Percentiles rank a stretch among this genome's conserved stretches.
phyloP scores from a whole-genome alignment of 129 eudicot species.

The Tagetes erecta region DNA sequence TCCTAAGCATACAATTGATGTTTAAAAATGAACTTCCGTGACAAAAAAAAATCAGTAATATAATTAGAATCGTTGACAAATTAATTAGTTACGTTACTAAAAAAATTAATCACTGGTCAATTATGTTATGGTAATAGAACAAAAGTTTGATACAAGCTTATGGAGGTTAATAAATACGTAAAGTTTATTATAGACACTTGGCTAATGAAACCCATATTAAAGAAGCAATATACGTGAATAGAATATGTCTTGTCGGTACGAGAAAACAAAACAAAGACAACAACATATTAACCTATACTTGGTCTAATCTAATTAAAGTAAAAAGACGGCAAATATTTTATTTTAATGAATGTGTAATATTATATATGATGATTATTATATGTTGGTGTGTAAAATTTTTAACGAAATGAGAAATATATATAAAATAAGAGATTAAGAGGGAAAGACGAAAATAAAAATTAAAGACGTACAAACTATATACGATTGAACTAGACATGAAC shows the following conservation, averaged over 20 bases:
- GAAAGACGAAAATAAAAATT: too few relatives aligned
- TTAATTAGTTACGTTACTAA: too few relatives aligned
- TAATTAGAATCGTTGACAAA: too few relatives aligned
- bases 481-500: too few relatives aligned
- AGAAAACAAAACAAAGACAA: constrained; percentile 19
- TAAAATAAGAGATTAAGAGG: too few relatives aligned
- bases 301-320: background rate
- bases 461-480: too few relatives aligned
- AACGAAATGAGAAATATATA: too few relatives aligned
- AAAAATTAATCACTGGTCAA: background rate
- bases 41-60: too few relatives aligned
- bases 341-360: background rate
- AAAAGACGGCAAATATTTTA: constrained; percentile 16
- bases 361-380: too few relatives aligned
- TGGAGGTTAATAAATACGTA: background rate
- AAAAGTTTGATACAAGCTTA: background rate
- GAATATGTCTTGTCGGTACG: constrained; percentile 11
- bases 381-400: too few relatives aligned
- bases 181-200: background rate
- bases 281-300: background rate
- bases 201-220: background rate
- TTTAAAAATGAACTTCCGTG: too few relatives aligned
- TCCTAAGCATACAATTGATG: too few relatives aligned
- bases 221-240: background rate
- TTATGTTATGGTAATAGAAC: background rate